Evolutionary conservation across 768 basidiomycete genomes (phyloP).

Genomic region (Tremella mesenterica): DNA sequence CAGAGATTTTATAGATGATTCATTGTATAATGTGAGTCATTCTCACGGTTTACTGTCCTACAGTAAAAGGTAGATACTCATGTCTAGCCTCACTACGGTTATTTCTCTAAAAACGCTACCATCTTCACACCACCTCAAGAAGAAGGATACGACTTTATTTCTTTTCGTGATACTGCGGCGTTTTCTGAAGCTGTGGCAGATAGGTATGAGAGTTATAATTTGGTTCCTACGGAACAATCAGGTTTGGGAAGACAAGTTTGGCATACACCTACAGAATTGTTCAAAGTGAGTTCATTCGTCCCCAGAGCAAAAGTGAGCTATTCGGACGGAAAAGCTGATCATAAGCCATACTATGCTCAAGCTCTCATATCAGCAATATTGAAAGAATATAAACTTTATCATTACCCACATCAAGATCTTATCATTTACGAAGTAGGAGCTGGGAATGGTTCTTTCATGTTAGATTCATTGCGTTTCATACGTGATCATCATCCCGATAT

Average conservation of each 20-base stretch:
- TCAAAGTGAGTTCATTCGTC: constrained; percentile 61
- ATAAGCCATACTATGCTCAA: constrained; percentile 86
- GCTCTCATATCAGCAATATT: constrained; percentile 82
- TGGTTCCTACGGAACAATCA: constrained; percentile 6
- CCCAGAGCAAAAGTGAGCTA: neutral
- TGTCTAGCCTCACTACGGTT: constrained; percentile 72
- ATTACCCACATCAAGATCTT: constrained; percentile 93
- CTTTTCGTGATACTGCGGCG: constrained; percentile 58
- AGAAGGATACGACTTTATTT: constrained; percentile 60
- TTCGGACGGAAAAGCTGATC: neutral
- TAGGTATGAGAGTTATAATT: constrained; percentile 52
- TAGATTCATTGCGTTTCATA: constrained; percentile 75
- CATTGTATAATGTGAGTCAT: constrained; percentile 64
- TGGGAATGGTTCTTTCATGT: constrained; percentile 89
- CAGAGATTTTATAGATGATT: constrained; percentile 93
- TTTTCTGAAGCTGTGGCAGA: constrained; percentile 75
- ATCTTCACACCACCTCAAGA: constrained; percentile 57
- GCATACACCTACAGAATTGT: constrained; percentile 97
- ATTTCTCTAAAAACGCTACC: constrained; percentile 85
- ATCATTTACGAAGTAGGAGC: constrained; percentile 96
- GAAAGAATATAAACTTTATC: constrained; percentile 83
- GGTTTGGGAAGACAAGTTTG: constrained; percentile 68
- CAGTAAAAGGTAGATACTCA: neutral
- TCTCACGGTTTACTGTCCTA: neutral
- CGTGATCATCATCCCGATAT: constrained; percentile 69